A percentile compares a stretch with the other conserved stretches of the same genome.
phyloP scores from a whole-genome alignment of 2,329 filamentous ascomycete genomes.

The Cladophialophora immunda region DNA sequence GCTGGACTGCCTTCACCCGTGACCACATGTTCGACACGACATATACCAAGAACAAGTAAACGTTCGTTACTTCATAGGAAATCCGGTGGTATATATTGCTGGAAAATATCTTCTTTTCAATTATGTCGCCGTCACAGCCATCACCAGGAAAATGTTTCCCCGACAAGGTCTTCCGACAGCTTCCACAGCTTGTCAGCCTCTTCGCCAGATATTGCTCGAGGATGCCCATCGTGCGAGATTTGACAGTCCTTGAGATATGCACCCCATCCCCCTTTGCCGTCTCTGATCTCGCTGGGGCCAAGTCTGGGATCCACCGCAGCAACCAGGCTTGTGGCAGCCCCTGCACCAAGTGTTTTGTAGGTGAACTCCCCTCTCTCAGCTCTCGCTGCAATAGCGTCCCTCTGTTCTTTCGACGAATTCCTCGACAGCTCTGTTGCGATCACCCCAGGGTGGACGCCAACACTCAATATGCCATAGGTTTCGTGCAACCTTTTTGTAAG shows the following conservation, averaged over 20 bases:
- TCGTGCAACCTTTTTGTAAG: constrained; percentile 43
- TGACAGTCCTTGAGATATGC: constrained; percentile 50
- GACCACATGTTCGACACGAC: too few relatives aligned
- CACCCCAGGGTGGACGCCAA: constrained; percentile 51
- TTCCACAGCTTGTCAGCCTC: constrained; percentile 50
- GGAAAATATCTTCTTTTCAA: background rate
- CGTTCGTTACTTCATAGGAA: background rate
- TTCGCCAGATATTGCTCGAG: constrained; percentile 47
- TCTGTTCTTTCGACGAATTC: constrained; percentile 41
- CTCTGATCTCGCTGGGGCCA: constrained; percentile 40
- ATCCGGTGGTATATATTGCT: background rate
- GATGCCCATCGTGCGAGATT: constrained; percentile 43
- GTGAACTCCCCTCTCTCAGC: constrained; percentile 30
- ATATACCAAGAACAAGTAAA: background rate
- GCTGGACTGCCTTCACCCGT: too few relatives aligned
- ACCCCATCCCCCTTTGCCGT: constrained; percentile 26
- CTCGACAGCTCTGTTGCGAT: constrained; percentile 22
- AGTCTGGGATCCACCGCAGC: constrained; percentile 53
- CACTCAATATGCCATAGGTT: constrained; percentile 48
- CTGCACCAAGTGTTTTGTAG: constrained; percentile 49
- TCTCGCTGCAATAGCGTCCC: constrained; percentile 6
- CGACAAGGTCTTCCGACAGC: constrained; percentile 51
- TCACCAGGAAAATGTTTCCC: constrained; percentile 45
- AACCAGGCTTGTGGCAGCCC: constrained; percentile 52
- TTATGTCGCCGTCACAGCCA: constrained; percentile 11